Evolutionary conservation across 202 grass and related monocot genomes (phyloP), one percentile per base, ranked within the genome.

Genomic region (Panicum virgatum): DNA sequence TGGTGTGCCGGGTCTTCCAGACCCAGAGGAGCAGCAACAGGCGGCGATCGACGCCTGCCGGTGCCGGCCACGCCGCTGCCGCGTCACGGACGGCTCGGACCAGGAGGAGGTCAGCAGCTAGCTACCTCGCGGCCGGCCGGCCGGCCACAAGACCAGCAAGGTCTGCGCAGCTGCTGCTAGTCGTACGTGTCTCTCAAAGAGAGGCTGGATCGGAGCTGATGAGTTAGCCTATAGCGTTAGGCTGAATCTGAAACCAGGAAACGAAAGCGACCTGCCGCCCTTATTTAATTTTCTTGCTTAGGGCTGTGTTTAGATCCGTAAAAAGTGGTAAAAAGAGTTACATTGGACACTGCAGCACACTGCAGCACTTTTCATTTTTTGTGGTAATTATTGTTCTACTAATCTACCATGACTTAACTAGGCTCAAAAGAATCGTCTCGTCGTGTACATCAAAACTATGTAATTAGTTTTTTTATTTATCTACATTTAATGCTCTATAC

Each of bases 1-100:
- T 90, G 15, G 91, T 86, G 75, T 93, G 91, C 82, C 82, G 85
- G 40, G 63, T 93, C 77, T 93, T 93, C n/a, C n/a, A n/a, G n/a
- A n/a, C n/a, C 57, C 58, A 71, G 79, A 90, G 42, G 79, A 79
- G 62, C n/a, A n/a, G n/a, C n/a, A 34, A 12, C 29, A 26, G 65
- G 69, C 79, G 70, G 52, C 86, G 20, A 77, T 25, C 39, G 25
- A 15, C 45, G 23, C 52, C 50, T 54, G 48, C 22, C 27, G n/a
- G n/a, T n/a, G n/a, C n/a, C n/a, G n/a, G 27, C 62, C 40, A 43
- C 15, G 67, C 7, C 68, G 39, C 30, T 42, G 27, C 61, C 39
- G 30, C 29, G 84, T 92, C 80, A 92, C 90, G 2, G 80, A 88
- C 27, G 48, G 67, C 27, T 89, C 84, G 0, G 81, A 84, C 72